Evolutionary conservation across 83 land plant genomes (phyloP).

Genomic region (Picea mariana): DNA sequence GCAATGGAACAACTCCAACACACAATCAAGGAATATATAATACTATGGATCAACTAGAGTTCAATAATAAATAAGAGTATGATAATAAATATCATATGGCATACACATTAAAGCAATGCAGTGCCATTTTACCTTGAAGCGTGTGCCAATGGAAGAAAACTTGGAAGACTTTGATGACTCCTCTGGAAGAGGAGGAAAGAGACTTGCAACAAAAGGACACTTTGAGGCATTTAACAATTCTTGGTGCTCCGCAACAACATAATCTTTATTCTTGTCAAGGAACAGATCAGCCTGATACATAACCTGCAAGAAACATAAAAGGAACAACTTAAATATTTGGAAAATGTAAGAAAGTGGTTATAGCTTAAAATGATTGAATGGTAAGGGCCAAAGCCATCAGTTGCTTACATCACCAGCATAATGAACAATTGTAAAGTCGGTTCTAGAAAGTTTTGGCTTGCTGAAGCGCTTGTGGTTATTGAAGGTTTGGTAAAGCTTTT

Average conservation of each 20-base stretch:
- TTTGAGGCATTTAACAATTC: conserved; percentile 68
- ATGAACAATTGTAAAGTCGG: conserved; percentile 88
- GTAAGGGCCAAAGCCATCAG: not conserved
- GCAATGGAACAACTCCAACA: not conserved
- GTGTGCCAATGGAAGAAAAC: conserved; percentile 81
- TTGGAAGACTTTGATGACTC: conserved; percentile 68
- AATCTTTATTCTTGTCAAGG: conserved; percentile 84
- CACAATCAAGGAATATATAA: not conserved
- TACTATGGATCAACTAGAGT: not conserved
- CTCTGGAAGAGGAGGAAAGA: conserved; percentile 70
- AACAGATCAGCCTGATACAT: conserved; percentile 75
- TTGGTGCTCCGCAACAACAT: conserved; percentile 81
- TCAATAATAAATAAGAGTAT: not conserved
- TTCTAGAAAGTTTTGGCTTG: conserved; percentile 86
- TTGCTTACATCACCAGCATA: conserved; percentile 94
- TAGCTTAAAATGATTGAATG: not conserved
- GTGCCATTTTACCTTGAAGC: conserved; percentile 61
- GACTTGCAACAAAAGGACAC: conserved; percentile 68
- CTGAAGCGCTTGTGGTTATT: conserved; percentile 73
- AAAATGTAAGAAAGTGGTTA: conserved; percentile 3
- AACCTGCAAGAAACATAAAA: conserved; percentile 45
- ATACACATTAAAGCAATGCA: not conserved
- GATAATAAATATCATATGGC: not conserved
- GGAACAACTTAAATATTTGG: not conserved
- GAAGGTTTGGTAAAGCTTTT: conserved; percentile 86